Base-by-base conservation (phyloP, 768 basidiomycete species). In the Daedalea quercina region DNA sequence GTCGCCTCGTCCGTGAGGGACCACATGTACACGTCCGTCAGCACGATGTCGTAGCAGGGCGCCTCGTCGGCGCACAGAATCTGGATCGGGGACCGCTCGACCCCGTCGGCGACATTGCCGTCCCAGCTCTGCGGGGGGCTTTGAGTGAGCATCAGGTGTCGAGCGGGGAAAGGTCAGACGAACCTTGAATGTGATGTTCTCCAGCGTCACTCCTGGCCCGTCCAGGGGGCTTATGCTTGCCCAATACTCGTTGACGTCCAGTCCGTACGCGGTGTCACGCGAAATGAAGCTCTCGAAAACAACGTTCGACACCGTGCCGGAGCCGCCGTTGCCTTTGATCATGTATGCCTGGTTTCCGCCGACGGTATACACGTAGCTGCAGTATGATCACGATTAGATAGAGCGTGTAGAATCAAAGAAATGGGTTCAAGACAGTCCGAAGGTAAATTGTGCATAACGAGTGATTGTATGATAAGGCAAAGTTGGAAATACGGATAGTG, bases 331-430 rank as follows among this genome's bases (percentile, higher is more conserved):
- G 43, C 54, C 52, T 55, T 66, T 67, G 57, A 67, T 62, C 66
- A 67, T 67, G 52, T 65, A 58, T 12, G 63, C 62, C 49, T 67
- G 65, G 56, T 66, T 67, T 0, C 65, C 65, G 24, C 65, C 65
- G 49, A 61, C 60, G 25, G 59, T 63, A 53, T 67, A 67, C 40
- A 67, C 47, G 54, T 65, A 53, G 26, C 61, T 55, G 9, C 28
- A n/a, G 23, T 3, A 3, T 9, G 44, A 8, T 2, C 3, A 22
- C 17, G 28, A 31, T 31, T 6, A 31, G 28, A n/a, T n/a, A 22
- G 17, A 9, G 3, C 19, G 40, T 15, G 33, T 20, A 2, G 24
- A 25, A 20, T 12, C 3, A 35, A 17, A n/a, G 20, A 1, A 24
- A 25, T 20, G 15, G 26, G 7, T 1, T n/a, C 8, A 26, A 31